These are phyloP conservation scores for Silene uniflora DNA, from an alignment of 148 eudicot genomes.

Conservation along the genomic window DNA sequence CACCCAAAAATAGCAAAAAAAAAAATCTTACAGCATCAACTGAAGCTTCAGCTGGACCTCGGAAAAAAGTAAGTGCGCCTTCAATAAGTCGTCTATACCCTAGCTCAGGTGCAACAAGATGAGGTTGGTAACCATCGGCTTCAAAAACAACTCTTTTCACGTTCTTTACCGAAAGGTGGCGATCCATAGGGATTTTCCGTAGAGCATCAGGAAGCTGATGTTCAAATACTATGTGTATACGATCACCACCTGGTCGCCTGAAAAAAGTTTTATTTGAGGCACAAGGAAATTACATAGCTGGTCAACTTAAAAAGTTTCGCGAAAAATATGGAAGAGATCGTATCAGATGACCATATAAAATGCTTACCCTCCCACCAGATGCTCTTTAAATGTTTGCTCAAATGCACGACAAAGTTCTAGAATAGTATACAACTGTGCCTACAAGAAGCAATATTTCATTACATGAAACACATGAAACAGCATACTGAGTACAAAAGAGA, in stretches of 20 bases:
- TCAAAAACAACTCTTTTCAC: constrained; percentile 63
- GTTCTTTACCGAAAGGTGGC: constrained; percentile 58
- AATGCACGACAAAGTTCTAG: constrained; percentile 88
- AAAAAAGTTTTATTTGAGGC: background rate
- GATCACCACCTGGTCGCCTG: constrained; percentile 77
- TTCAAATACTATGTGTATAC: constrained; percentile 62
- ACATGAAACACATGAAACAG: background rate
- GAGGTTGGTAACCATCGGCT: constrained; percentile 91
- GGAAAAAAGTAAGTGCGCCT: constrained; percentile 49
- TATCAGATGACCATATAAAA: background rate
- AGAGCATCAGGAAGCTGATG: constrained; percentile 67
- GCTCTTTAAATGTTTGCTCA: constrained; percentile 70
- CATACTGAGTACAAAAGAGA: background rate
- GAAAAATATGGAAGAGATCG: background rate
- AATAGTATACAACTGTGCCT: constrained; percentile 76
- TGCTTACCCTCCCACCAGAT: constrained; percentile 84
- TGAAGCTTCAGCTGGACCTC: constrained; percentile 74
- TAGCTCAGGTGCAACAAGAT: constrained; percentile 80
- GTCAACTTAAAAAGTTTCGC: constrained; percentile 36
- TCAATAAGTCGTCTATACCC: constrained; percentile 87
- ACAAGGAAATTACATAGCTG: constrained; percentile 19
- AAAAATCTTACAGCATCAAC: constrained; percentile 66
- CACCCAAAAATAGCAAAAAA: background rate
- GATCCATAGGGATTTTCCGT: constrained; percentile 64
- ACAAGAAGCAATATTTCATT: constrained; percentile 6